Evolutionary conservation across 164 flowering plant genomes (phyloP).

Genomic region (Berberis thunbergii): DNA sequence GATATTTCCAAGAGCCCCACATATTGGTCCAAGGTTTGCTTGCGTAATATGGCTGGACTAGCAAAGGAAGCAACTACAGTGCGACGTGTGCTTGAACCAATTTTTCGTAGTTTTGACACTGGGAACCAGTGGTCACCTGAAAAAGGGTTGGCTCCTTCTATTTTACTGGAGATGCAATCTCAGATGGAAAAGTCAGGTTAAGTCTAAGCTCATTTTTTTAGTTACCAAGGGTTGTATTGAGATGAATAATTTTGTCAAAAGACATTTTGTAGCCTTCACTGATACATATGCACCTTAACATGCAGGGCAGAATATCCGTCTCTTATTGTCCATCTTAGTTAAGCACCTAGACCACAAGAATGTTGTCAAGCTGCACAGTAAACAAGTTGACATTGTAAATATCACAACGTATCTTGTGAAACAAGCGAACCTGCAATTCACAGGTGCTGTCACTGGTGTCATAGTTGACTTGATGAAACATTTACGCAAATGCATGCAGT

Average conservation of each 20-base stretch:
- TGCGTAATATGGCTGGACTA: slow-evolving; percentile 60
- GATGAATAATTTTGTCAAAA: neutral
- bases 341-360: slow-evolving; percentile 92
- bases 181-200: slow-evolving; percentile 72
- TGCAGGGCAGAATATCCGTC: slow-evolving; percentile 61
- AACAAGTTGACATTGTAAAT: slow-evolving; percentile 47
- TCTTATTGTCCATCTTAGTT: slow-evolving; percentile 56
- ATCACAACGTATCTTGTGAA: slow-evolving; percentile 44
- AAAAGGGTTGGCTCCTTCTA: slow-evolving; percentile 57
- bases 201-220: neutral
- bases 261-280: slow-evolving; percentile 1
- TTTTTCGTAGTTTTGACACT: slow-evolving; percentile 60
- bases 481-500: slow-evolving; percentile 67
- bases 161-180: slow-evolving; percentile 52
- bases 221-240: neutral
- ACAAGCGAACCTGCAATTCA: slow-evolving; percentile 41
- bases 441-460: slow-evolving; percentile 55
- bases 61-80: slow-evolving; percentile 80
- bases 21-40: slow-evolving; percentile 82
- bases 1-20: slow-evolving; percentile 52
- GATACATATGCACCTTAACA: neutral
- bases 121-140: slow-evolving; percentile 62
- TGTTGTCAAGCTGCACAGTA: slow-evolving; percentile 41
- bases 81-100: slow-evolving; percentile 80
- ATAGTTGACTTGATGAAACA: slow-evolving; percentile 67